Evolutionary conservation across 2,329 filamentous ascomycete genomes (phyloP), one percentile per base, ranked within the genome.

Genomic region (Trichoderma semiorbis): DNA sequence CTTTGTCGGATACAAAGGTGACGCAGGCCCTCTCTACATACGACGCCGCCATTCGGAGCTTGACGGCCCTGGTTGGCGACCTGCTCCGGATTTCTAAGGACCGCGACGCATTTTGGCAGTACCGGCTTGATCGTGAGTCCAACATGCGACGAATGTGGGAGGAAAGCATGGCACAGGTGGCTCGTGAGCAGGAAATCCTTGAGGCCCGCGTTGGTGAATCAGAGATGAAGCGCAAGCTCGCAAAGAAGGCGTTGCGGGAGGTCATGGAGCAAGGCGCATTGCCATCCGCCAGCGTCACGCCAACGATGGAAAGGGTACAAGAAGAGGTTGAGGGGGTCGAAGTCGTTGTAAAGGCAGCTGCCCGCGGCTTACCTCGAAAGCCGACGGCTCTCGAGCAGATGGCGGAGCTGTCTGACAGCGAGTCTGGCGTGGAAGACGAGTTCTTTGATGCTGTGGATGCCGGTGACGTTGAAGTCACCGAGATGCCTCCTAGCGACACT

Each of bases 361-460:
- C 77, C 21, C 81, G 77, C 75, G 83, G 78, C 72, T 76, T 87
- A 12, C 81, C 83, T 47, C 85, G 88, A 66, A 89, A 89, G 72
- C 90, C 90, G 78, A 91, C 91, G 0, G 85, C 88, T 3, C 87
- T 96, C 55, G 90, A 90, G 34, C 88, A 93, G 75, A 87, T 95
- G 58, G 89, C 91, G 63, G 90, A 92, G 72, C 81, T 96, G 32
- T 96, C 93, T 0, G 94, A 95, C 69, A 93, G 91, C 1, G 92
- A 95, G 72, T 92, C 94, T 4, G 92, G 93, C 39, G 91, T 92
- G 34, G 94, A 94, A 62, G 92, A 94, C 63, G 95, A 98, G 79
- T 99, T 99, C 80, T 99, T 98, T 76, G 96, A 99, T 82, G 96
- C 96, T 10, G 92, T 99, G 7, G 96, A 97, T 80, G 93, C 95